These are phyloP conservation scores for Vinca minor DNA, from an alignment of 257 asterid species.

Conservation along the genomic window DNA sequence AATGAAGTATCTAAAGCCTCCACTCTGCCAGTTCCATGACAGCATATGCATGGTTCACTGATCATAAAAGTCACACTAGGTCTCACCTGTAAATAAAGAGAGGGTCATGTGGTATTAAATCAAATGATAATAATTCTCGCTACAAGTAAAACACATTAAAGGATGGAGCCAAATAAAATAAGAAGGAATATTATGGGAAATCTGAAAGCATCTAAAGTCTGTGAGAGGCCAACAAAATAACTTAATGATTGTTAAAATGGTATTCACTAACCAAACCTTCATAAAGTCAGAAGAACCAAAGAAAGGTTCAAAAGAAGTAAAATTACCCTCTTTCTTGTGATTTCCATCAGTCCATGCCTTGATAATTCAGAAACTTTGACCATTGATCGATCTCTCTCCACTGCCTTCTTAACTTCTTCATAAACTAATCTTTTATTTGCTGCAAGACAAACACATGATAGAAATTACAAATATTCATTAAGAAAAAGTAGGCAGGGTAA, in stretches of 20 bases:
- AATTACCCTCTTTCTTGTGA: slow-evolving; percentile 87
- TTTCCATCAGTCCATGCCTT: slow-evolving; percentile 95
- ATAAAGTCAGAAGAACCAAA: background rate
- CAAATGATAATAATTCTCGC: background rate
- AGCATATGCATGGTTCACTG: slow-evolving; percentile 89
- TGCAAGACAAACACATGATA: slow-evolving; percentile 25
- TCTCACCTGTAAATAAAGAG: slow-evolving; percentile 56
- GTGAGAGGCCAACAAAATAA: no score
- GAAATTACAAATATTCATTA: slow-evolving; percentile 1
- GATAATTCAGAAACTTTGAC: slow-evolving; percentile 88
- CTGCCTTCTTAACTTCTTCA: slow-evolving; percentile 78
- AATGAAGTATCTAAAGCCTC: slow-evolving; percentile 89
- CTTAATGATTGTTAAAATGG: background rate
- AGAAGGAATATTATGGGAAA: background rate
- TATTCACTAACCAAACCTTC: background rate
- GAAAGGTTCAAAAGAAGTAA: background rate
- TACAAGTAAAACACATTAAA: background rate
- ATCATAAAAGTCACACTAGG: slow-evolving; percentile 96
- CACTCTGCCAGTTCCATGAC: slow-evolving; percentile 93
- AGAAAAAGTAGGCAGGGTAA: background rate
- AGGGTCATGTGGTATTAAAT: slow-evolving; percentile 4
- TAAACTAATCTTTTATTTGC: slow-evolving; percentile 84
- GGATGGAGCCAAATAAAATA: background rate
- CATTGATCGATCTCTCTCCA: slow-evolving; percentile 82
- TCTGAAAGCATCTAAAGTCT: no score